Base-by-base conservation (phyloP, 2,329 filamentous ascomycete species). In the Alternaria sp. region DNA sequence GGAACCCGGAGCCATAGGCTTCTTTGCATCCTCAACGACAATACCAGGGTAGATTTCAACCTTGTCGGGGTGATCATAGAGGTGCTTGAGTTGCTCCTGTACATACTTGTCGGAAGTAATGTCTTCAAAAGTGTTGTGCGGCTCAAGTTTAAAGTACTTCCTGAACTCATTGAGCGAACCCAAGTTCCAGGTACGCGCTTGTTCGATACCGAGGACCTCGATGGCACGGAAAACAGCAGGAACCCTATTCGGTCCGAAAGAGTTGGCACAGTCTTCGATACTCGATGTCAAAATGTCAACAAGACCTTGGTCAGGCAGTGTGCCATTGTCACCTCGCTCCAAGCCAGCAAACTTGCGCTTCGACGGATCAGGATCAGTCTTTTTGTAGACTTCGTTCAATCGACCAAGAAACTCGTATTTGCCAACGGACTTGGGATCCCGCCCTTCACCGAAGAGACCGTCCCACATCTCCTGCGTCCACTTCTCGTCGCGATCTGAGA, bases 81-180 rank as follows among this genome's bases (percentile, higher is more conserved):
- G 71, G 57, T 75, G 72, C 53, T 69, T 73, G 10, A 95, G 81
- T 26, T 86, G 81, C 46, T 89, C 83, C 2, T 90, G 85, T 14
- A 94, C 85, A 42, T 86, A 84, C 0, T 88, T 88, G 67, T 96
- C 89, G 0, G 87, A 86, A 75, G 93, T 95, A 79, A 96, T 93
- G 50, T 93, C 90, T 73, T 93, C 90, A 60, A 96, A 96, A 0
- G 83, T 90, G 23, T 88, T 86, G 71, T 96, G 89, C 0, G 86
- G 85, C 77, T 90, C 90, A 5, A 96, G 81, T 2, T 88, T 87
- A 68, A 94, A 93, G 79, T 93, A 90, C 73, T 90, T 88, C 51
- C 92, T 85, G 81, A 95, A 96, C 79, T 95, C 92, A 71, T 96
- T 96, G 60, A 96, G 81, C 0, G 89, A 88, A 0, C 89, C 89